phyloP scores from a whole-genome alignment of 345 rosid species.

The Reutealis trisperma region DNA sequence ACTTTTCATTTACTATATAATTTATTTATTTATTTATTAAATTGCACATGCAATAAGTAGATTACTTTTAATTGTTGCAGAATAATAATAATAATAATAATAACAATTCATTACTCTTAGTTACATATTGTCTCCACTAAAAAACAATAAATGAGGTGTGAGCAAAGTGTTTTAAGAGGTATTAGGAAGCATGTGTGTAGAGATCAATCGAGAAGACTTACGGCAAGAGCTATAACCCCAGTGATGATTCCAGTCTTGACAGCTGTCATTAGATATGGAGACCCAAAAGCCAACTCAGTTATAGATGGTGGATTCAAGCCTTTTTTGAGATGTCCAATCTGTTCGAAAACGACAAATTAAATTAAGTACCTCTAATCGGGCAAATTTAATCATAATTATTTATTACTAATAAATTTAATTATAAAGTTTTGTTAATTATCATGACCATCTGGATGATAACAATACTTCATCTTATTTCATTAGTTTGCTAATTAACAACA shows the following conservation, averaged over 20 bases:
- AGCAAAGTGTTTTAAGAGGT: background rate
- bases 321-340: slow-evolving; percentile 84
- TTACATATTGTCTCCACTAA: background rate
- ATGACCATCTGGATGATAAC: background rate
- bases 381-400: too few relatives aligned
- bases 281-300: slow-evolving; percentile 62
- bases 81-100: too few relatives aligned
- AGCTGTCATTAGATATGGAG: slow-evolving; percentile 62
- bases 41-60: too few relatives aligned
- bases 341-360: slow-evolving; percentile 12
- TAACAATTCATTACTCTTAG: too few relatives aligned
- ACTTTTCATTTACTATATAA: too few relatives aligned
- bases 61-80: too few relatives aligned
- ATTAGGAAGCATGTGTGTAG: background rate
- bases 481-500: background rate
- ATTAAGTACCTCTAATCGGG: too few relatives aligned
- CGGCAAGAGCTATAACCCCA: slow-evolving; percentile 85
- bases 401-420: background rate
- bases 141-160: background rate
- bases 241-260: slow-evolving; percentile 73
- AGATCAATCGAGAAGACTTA: slow-evolving; percentile 24
- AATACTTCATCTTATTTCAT: background rate
- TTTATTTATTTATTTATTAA: too few relatives aligned
- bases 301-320: slow-evolving; percentile 76
- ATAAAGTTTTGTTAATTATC: background rate